Percentiles rank a stretch among this genome's conserved stretches.
Conservation (phyloP, 306 rosid species). For the Cyamopsis tetragonoloba region DNA sequence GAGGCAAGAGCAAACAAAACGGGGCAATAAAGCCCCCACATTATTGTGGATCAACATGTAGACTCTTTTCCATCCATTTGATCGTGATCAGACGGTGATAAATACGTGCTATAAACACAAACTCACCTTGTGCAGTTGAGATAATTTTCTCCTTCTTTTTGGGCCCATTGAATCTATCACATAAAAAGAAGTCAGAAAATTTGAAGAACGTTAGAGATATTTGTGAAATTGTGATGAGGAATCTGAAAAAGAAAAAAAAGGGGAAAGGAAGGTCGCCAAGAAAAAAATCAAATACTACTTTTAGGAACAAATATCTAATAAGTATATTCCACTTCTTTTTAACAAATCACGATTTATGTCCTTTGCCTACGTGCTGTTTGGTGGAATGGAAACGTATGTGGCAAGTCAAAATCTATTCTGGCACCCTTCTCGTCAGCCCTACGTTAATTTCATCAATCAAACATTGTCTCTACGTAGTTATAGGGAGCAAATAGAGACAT, state of each 20-base stretch:
- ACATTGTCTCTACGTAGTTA: no score
- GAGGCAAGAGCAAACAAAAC: not conserved
- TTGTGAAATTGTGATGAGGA: not conserved
- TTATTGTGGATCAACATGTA: not conserved
- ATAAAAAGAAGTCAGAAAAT: not conserved
- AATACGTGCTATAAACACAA: not conserved
- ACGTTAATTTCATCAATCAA: no score
- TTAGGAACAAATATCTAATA: constrained; percentile 35
- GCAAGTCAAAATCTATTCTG: constrained; percentile 11
- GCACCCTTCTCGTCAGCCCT: no score
- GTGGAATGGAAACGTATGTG: no score
- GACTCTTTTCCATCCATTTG: not conserved
- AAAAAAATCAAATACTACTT: not conserved
- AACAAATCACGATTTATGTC: not conserved
- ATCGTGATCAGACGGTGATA: not conserved
- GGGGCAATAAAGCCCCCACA: not conserved
- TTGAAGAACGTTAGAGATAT: not conserved
- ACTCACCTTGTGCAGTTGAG: constrained; percentile 44
- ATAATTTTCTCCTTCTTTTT: constrained; percentile 31
- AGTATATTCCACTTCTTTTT: constrained; percentile 21
- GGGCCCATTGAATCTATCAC: constrained; percentile 18
- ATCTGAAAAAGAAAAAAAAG: not conserved
- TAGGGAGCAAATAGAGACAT: no score
- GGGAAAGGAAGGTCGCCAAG: not conserved
- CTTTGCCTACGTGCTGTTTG: not conserved